Conservation (phyloP, 169 alveolate species). For the Plasmodium coatneyi region DNA sequence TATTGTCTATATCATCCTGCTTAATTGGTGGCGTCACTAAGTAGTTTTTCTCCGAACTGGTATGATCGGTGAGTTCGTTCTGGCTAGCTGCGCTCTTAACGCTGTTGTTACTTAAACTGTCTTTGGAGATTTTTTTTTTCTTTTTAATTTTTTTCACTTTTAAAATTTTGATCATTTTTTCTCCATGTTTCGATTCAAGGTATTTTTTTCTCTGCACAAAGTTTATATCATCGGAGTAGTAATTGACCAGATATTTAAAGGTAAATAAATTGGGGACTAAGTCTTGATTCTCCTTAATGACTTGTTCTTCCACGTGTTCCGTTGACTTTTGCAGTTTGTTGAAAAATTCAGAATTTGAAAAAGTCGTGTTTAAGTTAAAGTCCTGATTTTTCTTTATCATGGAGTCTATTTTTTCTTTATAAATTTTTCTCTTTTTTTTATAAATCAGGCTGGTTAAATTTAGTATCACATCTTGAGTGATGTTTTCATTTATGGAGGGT, state of each 20-base stretch:
- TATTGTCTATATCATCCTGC: no score
- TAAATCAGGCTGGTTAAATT: conserved; percentile 45
- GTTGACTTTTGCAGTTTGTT: conserved; percentile 54
- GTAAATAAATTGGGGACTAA: conserved; percentile 48
- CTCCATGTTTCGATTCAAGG: conserved; percentile 72
- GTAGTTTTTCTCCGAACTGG: neutral
- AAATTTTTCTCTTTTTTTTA: conserved; percentile 69
- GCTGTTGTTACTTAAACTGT: neutral
- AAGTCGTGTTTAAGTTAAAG: conserved; percentile 11
- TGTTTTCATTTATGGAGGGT: conserved; percentile 54
- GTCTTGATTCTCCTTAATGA: conserved; percentile 31
- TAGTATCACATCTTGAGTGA: conserved; percentile 34
- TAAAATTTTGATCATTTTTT: conserved; percentile 66
- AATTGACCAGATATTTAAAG: conserved; percentile 59
- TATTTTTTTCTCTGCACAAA: conserved; percentile 67
- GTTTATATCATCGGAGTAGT: conserved; percentile 40
- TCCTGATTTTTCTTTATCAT: conserved; percentile 34
- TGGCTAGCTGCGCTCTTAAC: conserved; percentile 9
- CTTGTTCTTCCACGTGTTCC: conserved; percentile 71
- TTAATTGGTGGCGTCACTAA: neutral
- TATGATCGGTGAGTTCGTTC: neutral
- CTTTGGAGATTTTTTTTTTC: conserved; percentile 3
- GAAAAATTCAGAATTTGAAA: conserved; percentile 41
- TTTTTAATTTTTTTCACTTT: conserved; percentile 52
- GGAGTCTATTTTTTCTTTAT: conserved; percentile 48